Evolutionary conservation across 495 filamentous ascomycete species (phyloP), one percentile per base, ranked within the genome.

Genomic region (Cercophora samala): DNA sequence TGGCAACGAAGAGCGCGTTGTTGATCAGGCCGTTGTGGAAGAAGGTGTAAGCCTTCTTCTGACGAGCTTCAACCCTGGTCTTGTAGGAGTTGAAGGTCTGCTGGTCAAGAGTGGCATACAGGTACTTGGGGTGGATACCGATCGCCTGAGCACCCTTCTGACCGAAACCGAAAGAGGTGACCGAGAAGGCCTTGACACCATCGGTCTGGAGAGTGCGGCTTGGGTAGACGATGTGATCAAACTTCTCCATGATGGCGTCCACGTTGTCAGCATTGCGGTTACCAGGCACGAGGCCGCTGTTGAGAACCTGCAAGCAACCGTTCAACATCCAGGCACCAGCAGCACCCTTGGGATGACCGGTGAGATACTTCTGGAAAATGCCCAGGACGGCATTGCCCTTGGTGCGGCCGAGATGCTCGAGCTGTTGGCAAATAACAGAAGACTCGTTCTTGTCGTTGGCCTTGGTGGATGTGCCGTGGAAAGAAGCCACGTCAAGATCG

Each of bases 381-480:
- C 95, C 95, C 66, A 98, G 78, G 8, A 99, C 83, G 26, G 96
- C 93, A 76, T 99, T 98, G 72, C 95, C 95, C 86, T 97, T 97
- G 78, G 88, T 87, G 61, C 95, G 90, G 67, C 96, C 95, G 58
- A 99, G 89, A 77, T 99, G 96, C 71, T 87, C 89, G 79, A 99
- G 84, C 81, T 98, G 96, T 78, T 97, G 91, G 84, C 94, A 97
- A 71, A 99, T 89, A 74, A 97, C 93, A 65, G 95, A 93, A 26
- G 95, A 97, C 78, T 99, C 95, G 77, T 99, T 99, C 88, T 99
- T 99, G 83, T 99, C 95, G 75, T 99, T 99, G 64, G 95, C 95
- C 66, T 96, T 93, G 51, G 95, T 99, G 22, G 94, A 97, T 29
- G 95, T 99, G 68, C 95, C 95, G 80, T 99, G 95, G 90, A 98